Base-by-base conservation (phyloP, 2,329 filamentous ascomycete species). In the Alternaria postmessia region DNA sequence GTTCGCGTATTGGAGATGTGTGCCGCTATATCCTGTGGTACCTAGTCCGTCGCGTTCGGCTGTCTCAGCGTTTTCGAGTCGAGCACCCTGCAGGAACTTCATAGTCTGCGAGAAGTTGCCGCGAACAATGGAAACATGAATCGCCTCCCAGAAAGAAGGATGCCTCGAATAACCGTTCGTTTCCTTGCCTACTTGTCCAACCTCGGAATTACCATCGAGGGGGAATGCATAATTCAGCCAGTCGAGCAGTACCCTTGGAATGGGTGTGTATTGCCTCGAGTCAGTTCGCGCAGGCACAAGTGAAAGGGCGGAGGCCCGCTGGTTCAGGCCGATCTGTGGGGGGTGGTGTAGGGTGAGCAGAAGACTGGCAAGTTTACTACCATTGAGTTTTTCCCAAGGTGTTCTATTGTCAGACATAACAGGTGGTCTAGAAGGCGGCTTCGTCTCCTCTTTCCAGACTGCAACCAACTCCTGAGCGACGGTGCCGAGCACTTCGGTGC, bases 141-240 rank as follows among this genome's bases (percentile, higher is more conserved):
- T 82, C 1, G 88, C 88, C 73, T 94, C 91, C 94, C 94, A 98
- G 79, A 93, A 98, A 36, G 91, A 83, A 26, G 85, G 82, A 71
- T 95, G 91, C 43, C 88, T 88, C 2, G 92, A 90, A 22, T 93
- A 92, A 60, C 91, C 91, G 1, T 91, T 91, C 46, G 84, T 84
- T 67, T 88, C 80, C 28, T 84, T 83, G 63, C 86, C 81, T 24
- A 97, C 85, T 4, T 88, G 83, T 38, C 87, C 82, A 24, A 91
- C 81, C 70, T 94, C 90, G 52, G 87, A 84, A 30, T 30, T 1
- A 2, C 85, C 84, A 26, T 90, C 85, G 63, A 91, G 88, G 73
- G 91, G 88, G 73, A 97, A 92, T 71, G 92, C 87, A 16, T 84
- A 83, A 55, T 91, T 86, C 65, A 96, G 83, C 94, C 94, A 98